Evolutionary conservation across 495 filamentous ascomycete genomes (phyloP), one percentile per base, ranked within the genome.

Genomic region (Penicillium coffeae): DNA sequence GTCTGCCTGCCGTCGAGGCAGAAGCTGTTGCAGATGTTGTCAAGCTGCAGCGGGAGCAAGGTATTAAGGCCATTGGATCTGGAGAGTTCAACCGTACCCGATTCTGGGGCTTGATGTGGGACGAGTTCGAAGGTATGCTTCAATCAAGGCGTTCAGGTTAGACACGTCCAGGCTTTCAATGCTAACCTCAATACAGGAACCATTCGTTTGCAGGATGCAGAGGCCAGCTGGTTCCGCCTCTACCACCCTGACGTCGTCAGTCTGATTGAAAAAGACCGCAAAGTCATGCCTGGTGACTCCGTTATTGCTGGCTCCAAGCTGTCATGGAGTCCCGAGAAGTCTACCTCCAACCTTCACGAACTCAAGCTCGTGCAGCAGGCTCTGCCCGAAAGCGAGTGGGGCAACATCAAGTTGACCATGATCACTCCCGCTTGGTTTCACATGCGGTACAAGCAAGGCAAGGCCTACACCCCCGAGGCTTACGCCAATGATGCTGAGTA

Each of bases 211-310:
- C 58, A 66, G 38, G 47, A 78, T 30, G 77, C 81, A 0, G 68
- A 74, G 33, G 60, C 74, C 32, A 72, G 75, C 6, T 79, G 86
- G 61, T 87, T 86, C 63, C 70, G 83, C 4, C 69, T 76, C 14
- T 87, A 88, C 56, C 81, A 87, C 52, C 86, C 86, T 5, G 85
- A 88, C 58, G 80, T 89, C 35, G 80, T 83, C n/a, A 82, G 77
- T 32, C 77, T 89, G 57, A 73, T 75, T 10, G 79, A 83, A 54
- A 66, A 69, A 38, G 75, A 78, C 48, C 73, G 81, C 50, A 83
- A 85, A 70, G 60, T 62, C 20, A 64, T 61, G 60, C 83, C 84
- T 1, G 81, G 78, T 18, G 82, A 87, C 55, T 80, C 77, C 3
- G 82, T 85, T 39, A 71, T 88, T 48, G 85, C 84, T 47, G 81